Base-by-base conservation (phyloP, 2,329 filamentous ascomycete genomes). In the Stemphylium vesicarium region DNA sequence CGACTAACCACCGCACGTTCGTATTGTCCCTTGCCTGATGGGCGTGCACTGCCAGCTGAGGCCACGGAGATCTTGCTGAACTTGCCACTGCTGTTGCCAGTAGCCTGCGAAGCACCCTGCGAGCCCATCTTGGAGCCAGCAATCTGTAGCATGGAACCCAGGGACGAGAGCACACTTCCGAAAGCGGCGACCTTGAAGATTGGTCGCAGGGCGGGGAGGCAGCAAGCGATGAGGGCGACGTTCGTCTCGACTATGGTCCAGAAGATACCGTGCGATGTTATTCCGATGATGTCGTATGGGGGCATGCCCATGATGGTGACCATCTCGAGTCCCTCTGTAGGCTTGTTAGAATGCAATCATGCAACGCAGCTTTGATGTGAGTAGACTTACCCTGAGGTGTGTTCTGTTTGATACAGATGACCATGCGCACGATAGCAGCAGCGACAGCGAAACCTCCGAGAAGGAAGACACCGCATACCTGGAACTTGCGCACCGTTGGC, bases 401-500 rank as follows among this genome's bases (percentile, higher is more conserved):
- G 37, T 53, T 53, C 37, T 53, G 50, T 22, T 53, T 49, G 44
- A 53, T 53, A 10, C 50, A 53, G 31, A 53, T 53, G 22, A 53
- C 50, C 50, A 53, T 53, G 44, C 50, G 50, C 10, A 53, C 38
- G 11, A 49, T 37, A 9, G 50, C 50, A 31, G 50, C 32, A 12
- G 43, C 44, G 11, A 53, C 50, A 13, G 50, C 50, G 15, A 53
- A 53, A 2, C 50, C 50, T 38, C 50, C 50, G 11, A 53, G 50
- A 15, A 53, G 37, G 15, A 53, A 53, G 20, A 53, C 32, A 37
- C 43, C 44, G n/a, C 50, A 53, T n/a, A 49, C 15, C 4, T 53
- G 50, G 7, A 53, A 31, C 16, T 49, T 48, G 50, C 50, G 50
- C 5, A 53, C 10, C 4, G 32, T 49, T 22, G 50, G 37, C 37